Evolutionary conservation across 495 filamentous ascomycete species (phyloP).

Genomic region (Lophium mytilinum): DNA sequence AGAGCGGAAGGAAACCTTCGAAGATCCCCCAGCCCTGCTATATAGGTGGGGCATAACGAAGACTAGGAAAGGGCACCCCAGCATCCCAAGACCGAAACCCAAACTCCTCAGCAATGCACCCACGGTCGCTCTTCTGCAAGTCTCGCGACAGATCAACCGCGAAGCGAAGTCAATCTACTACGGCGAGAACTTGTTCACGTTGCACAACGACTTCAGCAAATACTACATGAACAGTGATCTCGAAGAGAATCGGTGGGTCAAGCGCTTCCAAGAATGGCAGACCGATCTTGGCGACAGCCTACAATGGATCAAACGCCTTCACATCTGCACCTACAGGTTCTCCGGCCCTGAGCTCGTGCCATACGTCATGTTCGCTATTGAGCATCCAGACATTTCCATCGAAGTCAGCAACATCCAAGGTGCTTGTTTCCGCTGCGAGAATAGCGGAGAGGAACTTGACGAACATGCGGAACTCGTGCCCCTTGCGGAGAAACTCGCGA

Average conservation of each 20-base stretch:
- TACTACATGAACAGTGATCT: neutral
- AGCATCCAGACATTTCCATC: neutral
- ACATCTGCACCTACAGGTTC: neutral
- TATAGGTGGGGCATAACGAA: too few relatives aligned
- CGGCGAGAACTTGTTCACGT: neutral
- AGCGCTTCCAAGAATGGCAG: neutral
- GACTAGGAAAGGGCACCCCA: too few relatives aligned
- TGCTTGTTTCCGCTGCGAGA: neutral
- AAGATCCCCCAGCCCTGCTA: too few relatives aligned
- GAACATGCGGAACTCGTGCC: neutral
- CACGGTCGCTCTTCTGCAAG: neutral
- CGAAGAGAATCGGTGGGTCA: neutral
- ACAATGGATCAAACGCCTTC: neutral
- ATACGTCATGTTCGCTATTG: neutral
- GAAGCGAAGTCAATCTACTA: conserved; percentile 1
- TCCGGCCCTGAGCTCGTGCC: neutral
- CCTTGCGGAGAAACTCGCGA: neutral
- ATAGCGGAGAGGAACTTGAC: neutral
- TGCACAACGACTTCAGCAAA: neutral
- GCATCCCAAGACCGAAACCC: too few relatives aligned
- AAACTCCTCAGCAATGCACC: too few relatives aligned
- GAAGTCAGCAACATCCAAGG: neutral
- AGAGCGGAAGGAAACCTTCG: too few relatives aligned
- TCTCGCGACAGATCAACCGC: neutral
- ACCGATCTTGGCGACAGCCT: neutral